A percentile compares a stretch with the other conserved stretches of the same genome.
phyloP scores from a whole-genome alignment of 1,284 basidiomycete species.

The Trichosporon ovoides region DNA sequence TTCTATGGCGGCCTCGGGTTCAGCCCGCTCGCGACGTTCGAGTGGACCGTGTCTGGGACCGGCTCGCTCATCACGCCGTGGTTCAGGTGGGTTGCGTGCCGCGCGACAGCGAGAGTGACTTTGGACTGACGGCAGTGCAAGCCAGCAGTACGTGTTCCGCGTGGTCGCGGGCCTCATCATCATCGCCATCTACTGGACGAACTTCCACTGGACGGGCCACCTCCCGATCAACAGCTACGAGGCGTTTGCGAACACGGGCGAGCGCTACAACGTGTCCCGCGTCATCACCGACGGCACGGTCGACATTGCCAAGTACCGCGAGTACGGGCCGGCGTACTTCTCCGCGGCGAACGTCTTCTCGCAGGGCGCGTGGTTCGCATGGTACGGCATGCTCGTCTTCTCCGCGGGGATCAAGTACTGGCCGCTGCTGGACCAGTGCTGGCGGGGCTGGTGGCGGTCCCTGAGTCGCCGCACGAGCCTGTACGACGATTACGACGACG shows the following conservation, averaged over 20 bases:
- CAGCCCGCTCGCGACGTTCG: slow-evolving; percentile 35
- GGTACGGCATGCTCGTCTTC: slow-evolving; percentile 27
- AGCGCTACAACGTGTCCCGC: slow-evolving; percentile 38
- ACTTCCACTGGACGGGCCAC: slow-evolving; percentile 17
- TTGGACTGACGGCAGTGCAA: not conserved
- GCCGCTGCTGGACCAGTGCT: slow-evolving; percentile 52
- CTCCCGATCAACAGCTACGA: slow-evolving; percentile 34
- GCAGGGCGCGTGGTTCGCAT: slow-evolving; percentile 25
- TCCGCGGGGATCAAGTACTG: slow-evolving; percentile 47
- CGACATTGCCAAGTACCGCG: slow-evolving; percentile 32
- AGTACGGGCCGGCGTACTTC: slow-evolving; percentile 37
- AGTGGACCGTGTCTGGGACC: slow-evolving; percentile 11
- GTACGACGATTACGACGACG: slow-evolving; percentile 29
- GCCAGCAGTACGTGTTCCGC: not conserved
- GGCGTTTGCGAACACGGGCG: slow-evolving; percentile 28
- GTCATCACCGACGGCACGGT: slow-evolving; percentile 33
- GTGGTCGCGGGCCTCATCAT: slow-evolving; percentile 2
- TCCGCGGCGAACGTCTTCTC: slow-evolving; percentile 32
- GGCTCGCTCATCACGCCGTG: not conserved
- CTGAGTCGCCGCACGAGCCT: slow-evolving; percentile 19
- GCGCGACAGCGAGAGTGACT: not conserved
- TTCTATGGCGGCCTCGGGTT: slow-evolving; percentile 31
- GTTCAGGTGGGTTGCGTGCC: not conserved
- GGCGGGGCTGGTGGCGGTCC: not conserved
- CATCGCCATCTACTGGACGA: slow-evolving; percentile 4